A percentile compares a stretch with the other conserved stretches of the same genome.
Conservation (phyloP, 306 rosid genomes). For the Crataegus laevigata region DNA sequence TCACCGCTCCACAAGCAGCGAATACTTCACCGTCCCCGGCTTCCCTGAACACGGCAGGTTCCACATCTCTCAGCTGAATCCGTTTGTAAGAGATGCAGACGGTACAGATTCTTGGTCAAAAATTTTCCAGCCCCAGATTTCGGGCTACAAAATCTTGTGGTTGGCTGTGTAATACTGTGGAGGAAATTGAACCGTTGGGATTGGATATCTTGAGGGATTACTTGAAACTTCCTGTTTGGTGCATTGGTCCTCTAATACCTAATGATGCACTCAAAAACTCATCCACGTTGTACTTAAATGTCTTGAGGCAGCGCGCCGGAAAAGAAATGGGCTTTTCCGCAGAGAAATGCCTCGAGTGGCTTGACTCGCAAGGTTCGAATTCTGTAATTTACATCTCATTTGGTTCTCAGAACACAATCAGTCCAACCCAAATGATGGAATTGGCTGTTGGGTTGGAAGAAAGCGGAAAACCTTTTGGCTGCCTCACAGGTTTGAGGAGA, state of each 20-base stretch:
- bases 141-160: conserved; percentile 36
- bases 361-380: conserved; percentile 21
- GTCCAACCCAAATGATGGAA: conserved; percentile 52
- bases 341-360: conserved; percentile 46
- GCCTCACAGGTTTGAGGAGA: conserved; percentile 61
- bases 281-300: neutral
- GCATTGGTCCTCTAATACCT: conserved; percentile 50
- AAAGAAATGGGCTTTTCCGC: conserved; percentile 40
- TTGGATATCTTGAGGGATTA: conserved; percentile 33
- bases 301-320: conserved; percentile 28
- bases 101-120: conserved; percentile 57
- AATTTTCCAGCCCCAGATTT: conserved; percentile 32
- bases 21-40: conserved; percentile 48
- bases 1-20: conserved; percentile 32
- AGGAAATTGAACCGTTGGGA: conserved; percentile 52
- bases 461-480: conserved; percentile 54
- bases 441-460: conserved; percentile 60
- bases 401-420: conserved; percentile 75
- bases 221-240: conserved; percentile 24
- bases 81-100: conserved; percentile 33
- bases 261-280: neutral
- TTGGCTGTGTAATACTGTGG: conserved; percentile 61
- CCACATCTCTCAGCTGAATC: conserved; percentile 41
- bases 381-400: conserved; percentile 66
- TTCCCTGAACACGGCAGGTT: conserved; percentile 51